A percentile compares a stretch with the other conserved stretches of the same genome.
Evolutionary conservation across 805 yeast species (phyloP).

Genomic region (Nakazawaea populi): DNA sequence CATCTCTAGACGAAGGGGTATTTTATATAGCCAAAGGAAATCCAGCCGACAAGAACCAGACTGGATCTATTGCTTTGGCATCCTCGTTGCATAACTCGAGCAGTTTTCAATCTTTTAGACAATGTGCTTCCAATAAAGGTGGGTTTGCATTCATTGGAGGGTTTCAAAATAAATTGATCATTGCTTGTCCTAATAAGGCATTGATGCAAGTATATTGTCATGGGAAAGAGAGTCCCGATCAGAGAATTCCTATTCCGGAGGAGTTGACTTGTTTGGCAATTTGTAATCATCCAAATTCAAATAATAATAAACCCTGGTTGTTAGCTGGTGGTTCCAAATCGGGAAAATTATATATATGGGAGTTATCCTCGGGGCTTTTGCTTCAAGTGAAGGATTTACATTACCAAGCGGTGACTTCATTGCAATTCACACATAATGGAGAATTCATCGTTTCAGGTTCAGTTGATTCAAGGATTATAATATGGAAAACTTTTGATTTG

Average conservation of each 20-base stretch:
- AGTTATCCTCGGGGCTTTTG: constrained; percentile 68
- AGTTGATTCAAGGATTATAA: constrained; percentile 68
- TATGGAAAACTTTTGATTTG: constrained; percentile 69
- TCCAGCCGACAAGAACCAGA: constrained; percentile 20
- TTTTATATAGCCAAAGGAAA: constrained; percentile 35
- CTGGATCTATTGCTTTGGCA: constrained; percentile 21
- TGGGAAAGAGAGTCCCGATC: constrained; percentile 69
- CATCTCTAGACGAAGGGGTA: constrained; percentile 30
- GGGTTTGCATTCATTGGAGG: constrained; percentile 42
- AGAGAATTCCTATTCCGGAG: constrained; percentile 82
- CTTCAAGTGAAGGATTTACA: constrained; percentile 74
- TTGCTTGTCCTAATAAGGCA: constrained; percentile 67
- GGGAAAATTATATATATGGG: constrained; percentile 88
- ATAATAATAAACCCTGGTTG: constrained; percentile 33
- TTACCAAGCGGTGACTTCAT: constrained; percentile 64
- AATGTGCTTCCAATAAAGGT: constrained; percentile 39
- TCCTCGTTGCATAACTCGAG: constrained; percentile 42
- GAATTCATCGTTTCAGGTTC: constrained; percentile 71
- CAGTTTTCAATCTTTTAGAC: constrained; percentile 44
- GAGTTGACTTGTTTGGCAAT: constrained; percentile 52
- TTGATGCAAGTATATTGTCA: constrained; percentile 65
- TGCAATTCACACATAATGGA: constrained; percentile 58
- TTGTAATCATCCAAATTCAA: constrained; percentile 25
- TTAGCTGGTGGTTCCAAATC: constrained; percentile 66
- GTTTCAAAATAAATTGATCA: constrained; percentile 45